Conservation (phyloP, 2,329 filamentous ascomycete genomes). For the Pseudocercospora ulei region DNA sequence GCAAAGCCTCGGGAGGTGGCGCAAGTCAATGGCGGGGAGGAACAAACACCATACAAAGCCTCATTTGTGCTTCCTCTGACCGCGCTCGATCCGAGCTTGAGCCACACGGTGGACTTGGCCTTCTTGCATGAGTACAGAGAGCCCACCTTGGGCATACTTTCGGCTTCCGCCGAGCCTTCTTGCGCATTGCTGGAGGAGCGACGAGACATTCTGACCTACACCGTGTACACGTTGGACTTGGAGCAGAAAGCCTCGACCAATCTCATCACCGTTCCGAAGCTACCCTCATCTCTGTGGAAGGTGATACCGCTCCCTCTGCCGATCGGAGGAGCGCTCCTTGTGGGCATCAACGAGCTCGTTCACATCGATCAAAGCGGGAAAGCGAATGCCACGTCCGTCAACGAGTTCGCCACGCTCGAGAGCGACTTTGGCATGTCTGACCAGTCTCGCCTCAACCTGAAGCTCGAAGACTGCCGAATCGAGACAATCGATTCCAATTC, state of each 20-base stretch:
- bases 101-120: constrained; percentile 80
- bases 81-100: constrained; percentile 73
- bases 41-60: constrained; percentile 63
- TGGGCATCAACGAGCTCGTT: constrained; percentile 83
- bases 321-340: constrained; percentile 75
- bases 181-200: constrained; percentile 61
- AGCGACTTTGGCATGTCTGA: constrained; percentile 79
- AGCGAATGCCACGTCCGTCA: constrained; percentile 82
- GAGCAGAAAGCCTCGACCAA: constrained; percentile 89
- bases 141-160: constrained; percentile 90
- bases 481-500: constrained; percentile 66
- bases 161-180: constrained; percentile 64
- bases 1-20: constrained; percentile 17
- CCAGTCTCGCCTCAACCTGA: constrained; percentile 69
- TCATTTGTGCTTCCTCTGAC: constrained; percentile 91
- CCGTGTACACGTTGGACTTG: constrained; percentile 88
- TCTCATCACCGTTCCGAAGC: constrained; percentile 70
- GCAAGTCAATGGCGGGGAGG: constrained; percentile 34
- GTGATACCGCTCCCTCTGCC: constrained; percentile 75
- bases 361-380: constrained; percentile 95
- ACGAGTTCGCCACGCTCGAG: constrained; percentile 71
- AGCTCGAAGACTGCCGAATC: constrained; percentile 69
- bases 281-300: constrained; percentile 78
- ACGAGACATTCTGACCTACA: constrained; percentile 79
- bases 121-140: constrained; percentile 97